A percentile compares a stretch with the other conserved stretches of the same genome.
Conservation (phyloP, 371 early-diverging fungal genomes). For the Circinella umbellata region DNA sequence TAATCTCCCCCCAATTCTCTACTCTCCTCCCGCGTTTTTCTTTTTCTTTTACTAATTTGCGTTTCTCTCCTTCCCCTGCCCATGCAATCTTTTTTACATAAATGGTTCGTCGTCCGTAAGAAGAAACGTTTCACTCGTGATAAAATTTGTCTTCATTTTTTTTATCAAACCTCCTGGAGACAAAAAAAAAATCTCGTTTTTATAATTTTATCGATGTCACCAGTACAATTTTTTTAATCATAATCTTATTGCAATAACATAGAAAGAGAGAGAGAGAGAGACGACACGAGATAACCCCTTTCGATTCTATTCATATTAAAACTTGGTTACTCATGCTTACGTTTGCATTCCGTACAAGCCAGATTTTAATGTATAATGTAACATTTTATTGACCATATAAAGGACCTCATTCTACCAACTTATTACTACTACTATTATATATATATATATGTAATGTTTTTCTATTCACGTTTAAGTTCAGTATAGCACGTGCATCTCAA, state of each 20-base stretch:
- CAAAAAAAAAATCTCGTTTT: no score
- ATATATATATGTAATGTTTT: no score
- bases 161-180: not conserved
- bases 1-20: not conserved
- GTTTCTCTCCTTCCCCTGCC: not conserved
- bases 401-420: no score
- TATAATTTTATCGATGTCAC: no score
- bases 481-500: no score
- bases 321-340: not conserved
- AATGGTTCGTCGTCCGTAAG: not conserved
- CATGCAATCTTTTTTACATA: slow-evolving; percentile 6
- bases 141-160: not conserved
- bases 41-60: not conserved
- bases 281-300: slow-evolving; percentile 8
- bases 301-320: not conserved
- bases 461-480: no score
- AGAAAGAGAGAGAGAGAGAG: not conserved
- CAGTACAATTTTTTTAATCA: no score
- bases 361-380: no score
- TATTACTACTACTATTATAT: no score
- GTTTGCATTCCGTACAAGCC: not conserved
- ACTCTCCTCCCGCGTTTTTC: slow-evolving; percentile 3
- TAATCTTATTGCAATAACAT: not conserved
- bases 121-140: not conserved
- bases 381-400: no score